Evolutionary conservation across 768 basidiomycete species (phyloP).

Genomic region (Tricholoma matsutake): DNA sequence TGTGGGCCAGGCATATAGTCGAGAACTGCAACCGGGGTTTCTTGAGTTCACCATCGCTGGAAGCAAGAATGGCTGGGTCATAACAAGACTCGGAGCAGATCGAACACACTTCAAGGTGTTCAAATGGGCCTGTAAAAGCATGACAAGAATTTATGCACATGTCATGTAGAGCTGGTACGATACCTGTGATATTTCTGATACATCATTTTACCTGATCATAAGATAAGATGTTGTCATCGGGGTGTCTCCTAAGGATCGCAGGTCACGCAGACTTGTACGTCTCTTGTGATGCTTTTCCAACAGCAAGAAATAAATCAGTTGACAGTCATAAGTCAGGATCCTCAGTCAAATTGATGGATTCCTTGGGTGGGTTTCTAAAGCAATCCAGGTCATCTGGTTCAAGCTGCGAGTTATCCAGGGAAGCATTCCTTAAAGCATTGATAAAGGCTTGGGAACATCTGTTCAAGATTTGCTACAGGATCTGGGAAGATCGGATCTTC

Average conservation of each 20-base stretch:
- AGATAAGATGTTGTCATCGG: background rate
- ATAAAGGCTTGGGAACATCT: background rate
- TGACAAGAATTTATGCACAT: background rate
- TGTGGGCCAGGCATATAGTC: no score
- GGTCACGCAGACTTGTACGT: background rate
- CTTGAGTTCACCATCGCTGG: no score
- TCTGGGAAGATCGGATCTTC: background rate
- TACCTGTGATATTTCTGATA: background rate
- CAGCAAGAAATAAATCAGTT: background rate
- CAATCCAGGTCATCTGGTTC: background rate
- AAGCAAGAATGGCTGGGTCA: background rate
- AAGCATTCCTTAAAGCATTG: background rate
- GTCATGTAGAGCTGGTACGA: background rate
- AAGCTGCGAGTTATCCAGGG: background rate
- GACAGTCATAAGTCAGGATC: background rate
- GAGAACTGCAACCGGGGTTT: no score
- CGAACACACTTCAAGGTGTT: background rate
- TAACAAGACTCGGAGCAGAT: background rate
- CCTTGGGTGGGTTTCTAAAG: background rate
- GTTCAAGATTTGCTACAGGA: background rate
- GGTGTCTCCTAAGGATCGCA: background rate
- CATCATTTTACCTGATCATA: background rate
- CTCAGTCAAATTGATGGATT: background rate
- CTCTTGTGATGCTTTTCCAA: background rate
- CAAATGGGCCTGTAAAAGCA: background rate